These are phyloP conservation scores for Colletotrichum coccodes DNA, from an alignment of 2,329 filamentous ascomycete species.

Conservation along the genomic window DNA sequence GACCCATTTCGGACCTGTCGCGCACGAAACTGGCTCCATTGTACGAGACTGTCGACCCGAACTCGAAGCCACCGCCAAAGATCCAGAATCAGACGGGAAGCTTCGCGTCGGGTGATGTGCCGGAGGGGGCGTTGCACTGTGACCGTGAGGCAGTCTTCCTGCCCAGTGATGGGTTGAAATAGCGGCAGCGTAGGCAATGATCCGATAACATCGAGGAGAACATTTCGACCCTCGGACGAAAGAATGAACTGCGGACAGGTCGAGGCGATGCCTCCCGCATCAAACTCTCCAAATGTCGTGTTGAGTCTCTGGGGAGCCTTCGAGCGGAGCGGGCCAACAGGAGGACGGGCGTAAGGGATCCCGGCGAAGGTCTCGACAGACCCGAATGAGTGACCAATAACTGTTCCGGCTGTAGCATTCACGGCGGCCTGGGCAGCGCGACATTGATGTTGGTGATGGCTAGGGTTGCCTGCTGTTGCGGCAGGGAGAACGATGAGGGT, in stretches of 20 bases:
- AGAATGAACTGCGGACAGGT: constrained; percentile 80
- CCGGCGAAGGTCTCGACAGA: constrained; percentile 76
- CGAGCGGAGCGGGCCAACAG: constrained; percentile 73
- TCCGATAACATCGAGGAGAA: constrained; percentile 57
- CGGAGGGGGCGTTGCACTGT: constrained; percentile 68
- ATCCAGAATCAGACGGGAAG: constrained; percentile 79
- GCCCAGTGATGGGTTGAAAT: constrained; percentile 63
- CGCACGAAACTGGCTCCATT: constrained; percentile 59
- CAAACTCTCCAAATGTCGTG: constrained; percentile 66
- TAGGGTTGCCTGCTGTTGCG: background rate
- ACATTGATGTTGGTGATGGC: background rate
- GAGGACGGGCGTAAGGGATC: constrained; percentile 80
- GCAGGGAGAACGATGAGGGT: background rate
- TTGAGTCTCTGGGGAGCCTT: constrained; percentile 73
- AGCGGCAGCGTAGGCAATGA: constrained; percentile 64
- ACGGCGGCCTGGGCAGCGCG: constrained; percentile 56
- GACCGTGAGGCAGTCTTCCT: constrained; percentile 74
- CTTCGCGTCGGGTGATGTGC: constrained; percentile 63
- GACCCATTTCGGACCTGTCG: constrained; percentile 57
- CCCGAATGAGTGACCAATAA: constrained; percentile 57
- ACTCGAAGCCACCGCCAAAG: constrained; percentile 73
- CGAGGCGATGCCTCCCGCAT: constrained; percentile 66
- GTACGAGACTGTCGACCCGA: constrained; percentile 62
- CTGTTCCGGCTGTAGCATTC: constrained; percentile 64
- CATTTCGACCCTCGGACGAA: constrained; percentile 54